Conservation (phyloP, 306 rosid genomes). For the Glycine soja region DNA sequence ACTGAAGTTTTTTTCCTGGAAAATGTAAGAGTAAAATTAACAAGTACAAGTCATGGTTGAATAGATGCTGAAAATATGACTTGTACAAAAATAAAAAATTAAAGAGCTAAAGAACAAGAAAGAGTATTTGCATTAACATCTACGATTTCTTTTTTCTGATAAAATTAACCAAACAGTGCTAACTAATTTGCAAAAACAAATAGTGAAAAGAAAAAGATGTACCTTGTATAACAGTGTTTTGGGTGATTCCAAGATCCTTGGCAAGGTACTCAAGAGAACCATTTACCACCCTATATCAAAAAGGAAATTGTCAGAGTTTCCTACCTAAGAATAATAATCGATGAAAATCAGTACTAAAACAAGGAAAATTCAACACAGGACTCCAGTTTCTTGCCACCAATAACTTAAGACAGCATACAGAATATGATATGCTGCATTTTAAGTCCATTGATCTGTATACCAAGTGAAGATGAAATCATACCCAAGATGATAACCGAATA, state of each 20-base stretch:
- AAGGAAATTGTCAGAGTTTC: constrained; percentile 40
- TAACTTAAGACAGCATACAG: constrained; percentile 10
- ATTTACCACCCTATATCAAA: constrained; percentile 84
- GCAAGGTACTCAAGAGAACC: constrained; percentile 93
- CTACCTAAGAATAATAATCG: constrained; percentile 32
- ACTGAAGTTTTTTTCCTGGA: not conserved
- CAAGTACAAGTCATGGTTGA: not conserved
- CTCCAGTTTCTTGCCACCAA: constrained; percentile 20
- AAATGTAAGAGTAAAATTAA: constrained; percentile 23
- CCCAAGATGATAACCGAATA: constrained; percentile 99
- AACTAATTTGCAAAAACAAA: constrained; percentile 12
- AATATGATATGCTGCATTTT: not conserved
- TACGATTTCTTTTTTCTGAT: not conserved
- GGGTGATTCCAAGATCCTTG: constrained; percentile 82
- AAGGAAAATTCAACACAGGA: constrained; percentile 19
- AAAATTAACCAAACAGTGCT: constrained; percentile 6
- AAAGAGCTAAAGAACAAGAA: not conserved
- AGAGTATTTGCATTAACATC: constrained; percentile 3
- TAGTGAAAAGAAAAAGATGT: not conserved
- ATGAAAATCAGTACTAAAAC: constrained; percentile 28
- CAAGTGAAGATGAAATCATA: constrained; percentile 50
- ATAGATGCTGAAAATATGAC: constrained; percentile 14
- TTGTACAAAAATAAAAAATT: not conserved
- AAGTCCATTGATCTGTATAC: constrained; percentile 8
- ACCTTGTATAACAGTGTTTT: constrained; percentile 86